phyloP scores from a whole-genome alignment of 2,329 filamentous ascomycete genomes.

The Didymosphaeria variabile region DNA sequence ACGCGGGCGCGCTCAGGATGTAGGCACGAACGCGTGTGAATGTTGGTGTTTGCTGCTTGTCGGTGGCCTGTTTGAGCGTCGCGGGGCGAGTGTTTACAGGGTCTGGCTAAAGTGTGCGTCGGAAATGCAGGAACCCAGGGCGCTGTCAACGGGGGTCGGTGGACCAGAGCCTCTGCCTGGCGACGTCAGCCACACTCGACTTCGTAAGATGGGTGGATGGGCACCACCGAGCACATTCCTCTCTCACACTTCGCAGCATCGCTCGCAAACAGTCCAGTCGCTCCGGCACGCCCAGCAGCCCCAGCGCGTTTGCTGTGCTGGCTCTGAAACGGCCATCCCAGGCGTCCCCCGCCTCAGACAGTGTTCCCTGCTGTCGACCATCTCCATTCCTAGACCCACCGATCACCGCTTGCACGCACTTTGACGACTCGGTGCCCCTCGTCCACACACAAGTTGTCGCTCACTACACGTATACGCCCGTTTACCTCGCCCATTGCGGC shows the following conservation, averaged over 20 bases:
- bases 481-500: conserved; percentile 1
- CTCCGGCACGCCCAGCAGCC: not conserved
- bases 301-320: conserved; percentile 7
- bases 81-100: conserved; percentile 5
- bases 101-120: conserved; percentile 7
- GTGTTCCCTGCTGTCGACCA: conserved; percentile 7
- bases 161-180: not conserved
- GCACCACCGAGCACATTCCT: conserved; percentile 8
- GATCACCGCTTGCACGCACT: conserved; percentile 6
- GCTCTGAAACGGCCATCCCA: conserved; percentile 6
- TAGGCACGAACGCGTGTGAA: not conserved
- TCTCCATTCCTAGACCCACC: conserved; percentile 11
- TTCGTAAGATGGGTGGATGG: not conserved
- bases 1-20: not conserved
- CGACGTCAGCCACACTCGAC: conserved; percentile 12
- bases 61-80: not conserved
- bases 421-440: conserved; percentile 11
- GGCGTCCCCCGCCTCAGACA: conserved; percentile 2
- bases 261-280: conserved; percentile 2
- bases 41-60: not conserved
- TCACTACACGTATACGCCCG: conserved; percentile 15
- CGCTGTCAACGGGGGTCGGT: conserved; percentile 1
- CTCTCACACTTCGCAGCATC: not conserved
- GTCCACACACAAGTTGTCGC: conserved; percentile 8
- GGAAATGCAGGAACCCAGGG: conserved; percentile 12